Conservation (phyloP, 352 stramenopile genomes). For the Globisporangium polare region DNA sequence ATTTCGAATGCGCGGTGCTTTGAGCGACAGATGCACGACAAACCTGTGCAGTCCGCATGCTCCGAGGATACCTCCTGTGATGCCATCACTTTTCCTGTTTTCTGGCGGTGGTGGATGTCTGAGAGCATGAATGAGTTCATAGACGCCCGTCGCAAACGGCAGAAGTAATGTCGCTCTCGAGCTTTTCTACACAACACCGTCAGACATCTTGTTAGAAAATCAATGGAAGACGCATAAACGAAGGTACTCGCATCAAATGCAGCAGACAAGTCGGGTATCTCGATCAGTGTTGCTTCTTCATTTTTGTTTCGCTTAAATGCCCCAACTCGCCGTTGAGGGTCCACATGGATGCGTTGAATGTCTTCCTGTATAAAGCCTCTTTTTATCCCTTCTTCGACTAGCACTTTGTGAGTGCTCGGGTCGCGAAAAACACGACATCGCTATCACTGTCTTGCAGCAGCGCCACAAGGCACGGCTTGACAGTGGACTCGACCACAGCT, state of each 20-base stretch:
- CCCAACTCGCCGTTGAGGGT: not conserved
- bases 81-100: constrained; percentile 26
- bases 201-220: not conserved
- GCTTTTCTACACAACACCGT: not conserved
- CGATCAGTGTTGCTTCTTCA: constrained; percentile 2
- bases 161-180: not conserved
- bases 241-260: constrained; percentile 2
- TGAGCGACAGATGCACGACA: constrained; percentile 7
- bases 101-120: constrained; percentile 63
- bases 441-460: constrained; percentile 89
- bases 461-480: constrained; percentile 82
- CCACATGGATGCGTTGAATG: constrained; percentile 7
- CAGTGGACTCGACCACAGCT: constrained; percentile 56
- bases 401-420: constrained; percentile 60
- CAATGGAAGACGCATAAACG: not conserved
- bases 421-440: constrained; percentile 94
- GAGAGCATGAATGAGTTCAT: constrained; percentile 33
- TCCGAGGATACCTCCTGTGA: not conserved
- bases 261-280: not conserved
- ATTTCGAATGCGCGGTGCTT: no score
- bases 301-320: constrained; percentile 6
- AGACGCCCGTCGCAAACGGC: not conserved
- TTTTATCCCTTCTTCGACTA: constrained; percentile 22
- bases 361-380: constrained; percentile 14
- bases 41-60: not conserved